Conservation (phyloP, 2,329 filamentous ascomycete genomes). For the Ramichloridium luteum region DNA sequence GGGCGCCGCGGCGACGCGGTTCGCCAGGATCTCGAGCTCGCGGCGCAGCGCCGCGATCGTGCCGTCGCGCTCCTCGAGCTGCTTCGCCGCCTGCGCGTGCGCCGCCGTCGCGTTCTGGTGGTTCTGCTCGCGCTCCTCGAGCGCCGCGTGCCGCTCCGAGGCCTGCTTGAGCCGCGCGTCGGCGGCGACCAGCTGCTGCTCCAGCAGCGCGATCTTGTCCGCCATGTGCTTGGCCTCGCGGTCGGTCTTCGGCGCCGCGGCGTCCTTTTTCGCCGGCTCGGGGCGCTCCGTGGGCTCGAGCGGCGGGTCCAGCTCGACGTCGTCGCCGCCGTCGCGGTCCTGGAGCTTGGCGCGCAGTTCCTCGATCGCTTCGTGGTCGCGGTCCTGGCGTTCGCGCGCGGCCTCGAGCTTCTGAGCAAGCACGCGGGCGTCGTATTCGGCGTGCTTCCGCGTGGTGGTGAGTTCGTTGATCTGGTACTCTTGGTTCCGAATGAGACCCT, state of each 20-base stretch:
- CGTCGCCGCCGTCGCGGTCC: conserved; percentile 28
- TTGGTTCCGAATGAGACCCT: conserved; percentile 37
- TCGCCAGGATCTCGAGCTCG: conserved; percentile 16
- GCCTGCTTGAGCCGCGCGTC: conserved; percentile 23
- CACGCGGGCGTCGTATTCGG: conserved; percentile 37
- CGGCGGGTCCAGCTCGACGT: conserved; percentile 13
- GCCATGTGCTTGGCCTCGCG: conserved; percentile 20
- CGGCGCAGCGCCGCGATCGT: conserved; percentile 20
- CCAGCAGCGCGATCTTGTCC: conserved; percentile 21
- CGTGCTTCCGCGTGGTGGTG: conserved; percentile 34
- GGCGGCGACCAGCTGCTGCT: conserved; percentile 23
- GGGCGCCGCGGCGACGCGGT: conserved; percentile 11
- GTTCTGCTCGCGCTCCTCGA: conserved; percentile 18
- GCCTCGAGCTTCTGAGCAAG: conserved; percentile 37
- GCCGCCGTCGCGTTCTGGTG: conserved; percentile 8
- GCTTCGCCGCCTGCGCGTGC: conserved; percentile 11
- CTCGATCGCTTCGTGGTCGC: conserved; percentile 35
- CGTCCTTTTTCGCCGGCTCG: background rate
- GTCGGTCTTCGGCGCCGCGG: background rate
- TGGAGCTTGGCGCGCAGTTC: conserved; percentile 35
- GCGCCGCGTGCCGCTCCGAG: conserved; percentile 18
- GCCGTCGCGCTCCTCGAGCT: conserved; percentile 17
- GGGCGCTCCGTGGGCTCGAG: conserved; percentile 2
- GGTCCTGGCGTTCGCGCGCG: conserved; percentile 34
- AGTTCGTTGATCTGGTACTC: conserved; percentile 41